A percentile compares a stretch with the other conserved stretches of the same genome.
Evolutionary conservation across 2,329 filamentous ascomycete species (phyloP).

Genomic region (Neonectria ditissima): DNA sequence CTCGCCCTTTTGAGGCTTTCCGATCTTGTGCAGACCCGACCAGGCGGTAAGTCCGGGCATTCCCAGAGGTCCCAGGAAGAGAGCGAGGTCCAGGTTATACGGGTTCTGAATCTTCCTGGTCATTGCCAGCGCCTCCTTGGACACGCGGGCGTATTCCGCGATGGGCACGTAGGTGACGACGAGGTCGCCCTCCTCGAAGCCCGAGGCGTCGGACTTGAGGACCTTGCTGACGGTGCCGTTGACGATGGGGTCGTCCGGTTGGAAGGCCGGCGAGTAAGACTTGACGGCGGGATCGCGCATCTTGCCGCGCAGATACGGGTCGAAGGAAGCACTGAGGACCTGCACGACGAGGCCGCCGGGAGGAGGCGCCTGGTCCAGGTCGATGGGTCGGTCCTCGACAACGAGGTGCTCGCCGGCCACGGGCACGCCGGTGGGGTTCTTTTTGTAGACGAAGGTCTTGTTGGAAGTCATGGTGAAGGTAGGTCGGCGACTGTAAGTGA

Average conservation of each 20-base stretch:
- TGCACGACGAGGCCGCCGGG: slow-evolving; percentile 76
- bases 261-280: slow-evolving; percentile 68
- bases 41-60: slow-evolving; percentile 76
- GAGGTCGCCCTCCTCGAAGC: slow-evolving; percentile 76
- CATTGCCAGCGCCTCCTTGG: slow-evolving; percentile 52
- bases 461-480: slow-evolving; percentile 61
- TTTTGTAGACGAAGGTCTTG: slow-evolving; percentile 81
- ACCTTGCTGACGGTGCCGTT: slow-evolving; percentile 76
- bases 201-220: slow-evolving; percentile 72
- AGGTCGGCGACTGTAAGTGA: neutral
- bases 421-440: slow-evolving; percentile 74
- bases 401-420: slow-evolving; percentile 77
- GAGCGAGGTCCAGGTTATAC: slow-evolving; percentile 70
- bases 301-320: slow-evolving; percentile 85
- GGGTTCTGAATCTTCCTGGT: slow-evolving; percentile 75
- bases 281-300: slow-evolving; percentile 75
- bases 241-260: slow-evolving; percentile 71
- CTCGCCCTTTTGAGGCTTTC: slow-evolving; percentile 72
- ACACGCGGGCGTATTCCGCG: slow-evolving; percentile 75
- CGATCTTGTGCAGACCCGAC: slow-evolving; percentile 75
- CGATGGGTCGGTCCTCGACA: slow-evolving; percentile 75
- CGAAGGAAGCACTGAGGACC: slow-evolving; percentile 80
- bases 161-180: slow-evolving; percentile 68
- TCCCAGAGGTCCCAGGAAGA: slow-evolving; percentile 78
- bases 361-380: slow-evolving; percentile 67